Base-by-base conservation (phyloP, 257 asterid genomes). In the Primulina huaijiensis region DNA sequence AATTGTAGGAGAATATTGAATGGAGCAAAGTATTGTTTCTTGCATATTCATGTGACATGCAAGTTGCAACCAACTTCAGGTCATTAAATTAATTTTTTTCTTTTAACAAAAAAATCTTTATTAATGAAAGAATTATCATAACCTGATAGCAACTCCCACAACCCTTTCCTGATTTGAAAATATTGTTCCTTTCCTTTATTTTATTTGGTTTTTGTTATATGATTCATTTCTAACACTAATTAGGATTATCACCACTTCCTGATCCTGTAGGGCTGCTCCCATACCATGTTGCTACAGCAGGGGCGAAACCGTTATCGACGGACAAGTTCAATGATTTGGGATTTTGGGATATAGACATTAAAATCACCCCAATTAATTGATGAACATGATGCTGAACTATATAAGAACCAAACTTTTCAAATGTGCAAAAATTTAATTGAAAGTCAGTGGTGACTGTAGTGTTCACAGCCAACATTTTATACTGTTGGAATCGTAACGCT, bases 91-190 rank as follows among this genome's bases (percentile, higher is more conserved):
- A n/a, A n/a, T n/a, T n/a, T n/a, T n/a, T n/a, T n/a, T n/a, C n/a
- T n/a, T n/a, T n/a, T n/a, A n/a, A n/a, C 29, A 25, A 25, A 2
- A 25, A 25, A 25, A 25, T 25, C 1, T 25, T 25, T 25, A 25
- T 25, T 25, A 31, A 31, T 2, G 35, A 9, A 57, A 7, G 1
- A n/a, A 64, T 31, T 31, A 31, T 31, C 0, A 31, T 20, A 31
- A 79, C 78, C 76, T 40, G 50, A 67, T 80, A 73, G 75, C 84
- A 80, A 38, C 72, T 65, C 35, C 84, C 84, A 25, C 88, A 81
- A 14, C 80, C 85, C 61, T 38, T 56, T 55, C 86, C 83, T 3
- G 30, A 23, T 62, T 60, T 40, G n/a, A 57, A 76, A 30, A 73
- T 0, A 37, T 63, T 23, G 1, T 31, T 31, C 35, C 0, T 31